Evolutionary conservation across 306 rosid genomes (phyloP).

Genomic region (Castanea mollissima): DNA sequence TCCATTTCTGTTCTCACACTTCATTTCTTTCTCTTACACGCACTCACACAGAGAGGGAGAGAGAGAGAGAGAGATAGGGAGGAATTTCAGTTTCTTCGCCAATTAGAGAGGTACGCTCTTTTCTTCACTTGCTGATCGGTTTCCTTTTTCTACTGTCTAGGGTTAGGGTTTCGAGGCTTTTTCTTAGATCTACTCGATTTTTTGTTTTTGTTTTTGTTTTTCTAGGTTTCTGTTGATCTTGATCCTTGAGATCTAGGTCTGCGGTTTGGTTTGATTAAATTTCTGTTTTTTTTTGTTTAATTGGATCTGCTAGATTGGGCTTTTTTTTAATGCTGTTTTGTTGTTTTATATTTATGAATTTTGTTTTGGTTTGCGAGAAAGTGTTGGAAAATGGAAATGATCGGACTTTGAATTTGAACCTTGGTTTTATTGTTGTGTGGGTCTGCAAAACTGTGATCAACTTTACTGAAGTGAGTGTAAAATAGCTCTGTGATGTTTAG

Average conservation of each 20-base stretch:
- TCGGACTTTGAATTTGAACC: not conserved
- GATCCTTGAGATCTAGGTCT: constrained; percentile 18
- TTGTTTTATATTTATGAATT: not conserved
- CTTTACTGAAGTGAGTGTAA: not conserved
- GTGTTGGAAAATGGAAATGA: not conserved
- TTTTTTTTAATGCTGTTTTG: not conserved
- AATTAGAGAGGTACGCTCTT: constrained; percentile 14
- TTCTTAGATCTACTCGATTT: not conserved
- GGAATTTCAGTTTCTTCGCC: constrained; percentile 1
- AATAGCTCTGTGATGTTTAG: not conserved
- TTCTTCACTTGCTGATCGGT: not conserved
- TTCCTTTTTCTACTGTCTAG: not conserved
- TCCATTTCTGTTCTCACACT: not conserved
- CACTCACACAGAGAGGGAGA: not conserved
- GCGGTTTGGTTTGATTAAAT: not conserved
- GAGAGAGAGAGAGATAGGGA: not conserved
- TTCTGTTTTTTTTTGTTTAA: not conserved
- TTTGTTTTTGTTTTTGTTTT: not conserved
- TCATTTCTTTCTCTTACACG: not conserved
- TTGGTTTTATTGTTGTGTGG: not conserved
- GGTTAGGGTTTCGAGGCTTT: constrained; percentile 2
- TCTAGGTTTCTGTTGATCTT: not conserved
- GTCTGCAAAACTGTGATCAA: not conserved
- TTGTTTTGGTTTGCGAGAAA: constrained; percentile 7
- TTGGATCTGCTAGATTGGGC: constrained; percentile 4